Evolutionary conservation across 805 yeast genomes (phyloP).

Genomic region (Candida wancherniae): DNA sequence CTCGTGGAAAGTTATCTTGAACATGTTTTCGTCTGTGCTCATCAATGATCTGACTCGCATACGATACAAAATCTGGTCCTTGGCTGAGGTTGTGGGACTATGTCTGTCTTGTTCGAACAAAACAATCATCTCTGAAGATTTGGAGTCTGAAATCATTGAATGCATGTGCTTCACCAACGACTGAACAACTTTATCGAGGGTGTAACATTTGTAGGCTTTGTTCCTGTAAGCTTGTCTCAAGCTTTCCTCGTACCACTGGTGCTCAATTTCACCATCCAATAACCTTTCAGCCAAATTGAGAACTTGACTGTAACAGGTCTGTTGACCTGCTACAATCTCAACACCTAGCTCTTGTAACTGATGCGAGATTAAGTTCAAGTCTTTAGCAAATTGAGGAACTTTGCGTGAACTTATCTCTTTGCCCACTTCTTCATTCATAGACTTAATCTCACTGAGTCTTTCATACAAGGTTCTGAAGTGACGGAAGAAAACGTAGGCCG

Average conservation of each 20-base stretch:
- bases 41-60: constrained; percentile 79
- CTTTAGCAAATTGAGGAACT: constrained; percentile 76
- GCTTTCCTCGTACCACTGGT: constrained; percentile 92
- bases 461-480: constrained; percentile 76
- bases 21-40: constrained; percentile 84
- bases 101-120: constrained; percentile 80
- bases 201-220: constrained; percentile 87
- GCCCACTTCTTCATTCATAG: constrained; percentile 63
- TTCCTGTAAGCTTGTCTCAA: constrained; percentile 92
- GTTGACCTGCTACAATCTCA: constrained; percentile 50
- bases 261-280: constrained; percentile 88
- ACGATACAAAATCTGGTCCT: constrained; percentile 85
- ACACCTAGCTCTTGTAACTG: constrained; percentile 80
- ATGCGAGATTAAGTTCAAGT: constrained; percentile 73
- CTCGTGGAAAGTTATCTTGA: constrained; percentile 72
- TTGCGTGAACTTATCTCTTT: constrained; percentile 62
- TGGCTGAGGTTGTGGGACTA: constrained; percentile 61
- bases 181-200: constrained; percentile 88
- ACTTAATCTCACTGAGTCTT: constrained; percentile 74
- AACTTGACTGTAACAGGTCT: constrained; percentile 74
- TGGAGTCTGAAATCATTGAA: constrained; percentile 70
- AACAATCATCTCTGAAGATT: constrained; percentile 73
- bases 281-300: constrained; percentile 66
- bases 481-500: constrained; percentile 85
- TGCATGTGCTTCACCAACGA: constrained; percentile 74